A percentile compares a stretch with the other conserved stretches of the same genome.
Conservation (phyloP, 768 basidiomycete genomes). For the Cystobasidiopsis lactophilus region DNA sequence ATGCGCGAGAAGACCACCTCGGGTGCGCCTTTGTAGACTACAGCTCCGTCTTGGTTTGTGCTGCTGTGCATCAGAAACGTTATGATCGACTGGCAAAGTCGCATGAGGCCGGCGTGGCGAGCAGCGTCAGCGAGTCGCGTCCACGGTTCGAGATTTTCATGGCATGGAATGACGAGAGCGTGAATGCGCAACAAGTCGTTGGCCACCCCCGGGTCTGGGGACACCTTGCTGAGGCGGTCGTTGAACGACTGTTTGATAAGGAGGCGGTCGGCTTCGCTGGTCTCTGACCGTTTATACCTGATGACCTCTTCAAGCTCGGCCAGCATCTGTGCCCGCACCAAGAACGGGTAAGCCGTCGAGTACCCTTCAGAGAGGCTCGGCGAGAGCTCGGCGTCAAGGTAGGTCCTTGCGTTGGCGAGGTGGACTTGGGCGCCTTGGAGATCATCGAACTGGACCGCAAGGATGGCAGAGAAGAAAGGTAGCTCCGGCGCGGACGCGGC, state of each 20-base stretch:
- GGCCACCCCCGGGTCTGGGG: neutral
- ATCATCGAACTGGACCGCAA: neutral
- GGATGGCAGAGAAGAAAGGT: slow-evolving; percentile 1
- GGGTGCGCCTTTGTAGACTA: neutral
- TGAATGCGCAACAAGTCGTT: neutral
- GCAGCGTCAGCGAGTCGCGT: neutral
- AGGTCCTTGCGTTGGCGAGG: neutral
- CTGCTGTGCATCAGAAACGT: neutral
- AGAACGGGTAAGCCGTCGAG: neutral
- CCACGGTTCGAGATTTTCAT: slow-evolving; percentile 1
- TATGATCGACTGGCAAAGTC: slow-evolving; percentile 1
- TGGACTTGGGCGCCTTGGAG: slow-evolving; percentile 1
- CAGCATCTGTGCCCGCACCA: slow-evolving; percentile 4
- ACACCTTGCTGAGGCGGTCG: neutral
- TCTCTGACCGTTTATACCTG: neutral
- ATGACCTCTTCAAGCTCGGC: slow-evolving; percentile 7
- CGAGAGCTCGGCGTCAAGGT: neutral
- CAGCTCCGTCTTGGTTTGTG: neutral
- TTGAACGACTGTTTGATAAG: neutral
- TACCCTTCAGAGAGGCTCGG: no score
- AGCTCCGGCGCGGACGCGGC: neutral
- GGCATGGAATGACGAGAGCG: neutral
- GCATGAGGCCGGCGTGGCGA: slow-evolving; percentile 1
- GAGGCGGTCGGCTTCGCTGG: neutral
- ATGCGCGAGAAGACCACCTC: neutral